These are phyloP conservation scores for Leptoxyphium fumago DNA, from an alignment of 2,329 filamentous ascomycete genomes.

Conservation along the genomic window DNA sequence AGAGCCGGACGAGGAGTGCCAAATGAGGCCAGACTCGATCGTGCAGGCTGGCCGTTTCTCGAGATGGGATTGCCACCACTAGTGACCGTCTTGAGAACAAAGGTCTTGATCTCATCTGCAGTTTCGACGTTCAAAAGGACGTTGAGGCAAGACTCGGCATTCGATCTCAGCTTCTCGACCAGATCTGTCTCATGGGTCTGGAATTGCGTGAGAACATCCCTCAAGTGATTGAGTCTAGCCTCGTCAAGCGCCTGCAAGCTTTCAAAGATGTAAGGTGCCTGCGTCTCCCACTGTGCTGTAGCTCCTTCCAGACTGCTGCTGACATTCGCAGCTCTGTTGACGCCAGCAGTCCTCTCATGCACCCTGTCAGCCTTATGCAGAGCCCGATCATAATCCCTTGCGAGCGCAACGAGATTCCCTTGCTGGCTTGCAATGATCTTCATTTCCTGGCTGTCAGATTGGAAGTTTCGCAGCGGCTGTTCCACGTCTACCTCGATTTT, in stretches of 20 bases:
- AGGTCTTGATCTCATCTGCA: constrained; percentile 69
- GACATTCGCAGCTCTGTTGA: constrained; percentile 63
- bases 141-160: constrained; percentile 67
- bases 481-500: constrained; percentile 85
- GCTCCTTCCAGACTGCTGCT: constrained; percentile 60
- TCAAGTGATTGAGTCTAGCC: constrained; percentile 71
- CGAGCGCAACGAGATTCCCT: constrained; percentile 63
- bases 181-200: constrained; percentile 86
- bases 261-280: constrained; percentile 90
- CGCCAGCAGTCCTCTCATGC: constrained; percentile 61
- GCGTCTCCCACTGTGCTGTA: constrained; percentile 79
- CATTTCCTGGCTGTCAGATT: constrained; percentile 56
- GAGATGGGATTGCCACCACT: constrained; percentile 7
- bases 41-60: background rate
- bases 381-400: constrained; percentile 70
- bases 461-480: constrained; percentile 62
- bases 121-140: constrained; percentile 76
- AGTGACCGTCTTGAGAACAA: constrained; percentile 33
- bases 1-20: background rate
- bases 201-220: constrained; percentile 81
- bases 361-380: constrained; percentile 79
- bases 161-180: constrained; percentile 58
- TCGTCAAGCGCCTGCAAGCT: constrained; percentile 84
- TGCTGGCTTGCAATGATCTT: constrained; percentile 68
- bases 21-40: constrained; percentile 1